Evolutionary conservation across 1,284 basidiomycete genomes (phyloP), one percentile per base, ranked within the genome.

Genomic region (Leucoagaricus sp.): DNA sequence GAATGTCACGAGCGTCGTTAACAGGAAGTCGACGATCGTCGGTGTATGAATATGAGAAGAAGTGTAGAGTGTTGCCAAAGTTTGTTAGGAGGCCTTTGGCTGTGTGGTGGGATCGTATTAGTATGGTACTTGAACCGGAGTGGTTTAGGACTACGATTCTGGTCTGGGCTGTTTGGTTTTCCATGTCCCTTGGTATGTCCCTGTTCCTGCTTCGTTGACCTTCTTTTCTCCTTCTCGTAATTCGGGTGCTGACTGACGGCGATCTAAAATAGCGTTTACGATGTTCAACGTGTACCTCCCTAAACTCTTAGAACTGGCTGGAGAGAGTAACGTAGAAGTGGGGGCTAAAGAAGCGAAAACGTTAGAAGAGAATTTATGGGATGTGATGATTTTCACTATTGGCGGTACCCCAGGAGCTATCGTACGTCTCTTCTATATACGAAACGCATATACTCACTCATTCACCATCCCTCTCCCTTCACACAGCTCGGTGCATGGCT

Each of bases 251-350:
- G 44, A 38, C n/a, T n/a, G n/a, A n/a, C n/a, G n/a, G n/a, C n/a
- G n/a, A 19, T 17, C 29, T 26, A 51, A 10, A 40, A 34, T 36
- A 89, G 94, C 87, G 1, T 95, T 87, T 67, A 98, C 93, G 6
- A 96, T 96, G 87, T 98, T 98, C 76, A 99, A 98, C 67, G 94
- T 97, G 12, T 98, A 90, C 71, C 80, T 98, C 19, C 96, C 96
- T 0, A 94, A 94, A 65, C 80, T 96, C 13, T 76, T 98, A 28
- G 95, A 95, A 76, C 82, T 79, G 4, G 69, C 72, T 0, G 61
- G 72, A 19, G 61, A 67, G 10, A 59, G 52, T 5, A 53, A 12
- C 9, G 36, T 52, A 0, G 67, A 66, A 10, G 63, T 64, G 15
- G 31, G n/a, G 31, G 15, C 10, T 5, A 67, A 65, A 1, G 69